Evolutionary conservation across 78 protist genomes (phyloP), one percentile per base, ranked within the genome.

Genomic region (Andalucia godoyi): DNA sequence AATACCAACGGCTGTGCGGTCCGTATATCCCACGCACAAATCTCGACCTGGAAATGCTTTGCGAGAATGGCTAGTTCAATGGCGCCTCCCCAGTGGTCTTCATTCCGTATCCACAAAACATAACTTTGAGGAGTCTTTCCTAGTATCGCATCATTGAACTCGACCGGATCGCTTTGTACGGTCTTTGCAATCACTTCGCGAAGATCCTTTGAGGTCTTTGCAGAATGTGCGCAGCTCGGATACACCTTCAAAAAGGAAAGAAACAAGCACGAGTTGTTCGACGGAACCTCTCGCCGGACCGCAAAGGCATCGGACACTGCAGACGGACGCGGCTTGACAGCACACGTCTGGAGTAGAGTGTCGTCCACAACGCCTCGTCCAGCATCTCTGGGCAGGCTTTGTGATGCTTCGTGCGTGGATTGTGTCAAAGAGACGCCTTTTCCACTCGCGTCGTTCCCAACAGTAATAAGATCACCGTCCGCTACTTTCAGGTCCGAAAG

Each of bases 81-180:
- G 34, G 69, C 76, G 8, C 76, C 76, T 4, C 76, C 76, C 76
- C 76, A 71, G 27, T 64, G 13, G 25, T 68, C 74, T 27, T 37
- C 15, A 13, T 71, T 9, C 21, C 4, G 18, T 40, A 71, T 71
- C 76, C 76, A 71, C 34, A 34, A 36, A 21, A 39, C 59, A 30
- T 71, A 71, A n/a, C 55, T 4, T 51, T 4, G 32, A 2, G 12
- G 12, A 8, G 63, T 47, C 50, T 61, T 57, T n/a, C 66, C 76
- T 21, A 71, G 47, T 23, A 58, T 4, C 46, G 10, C 65, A n/a
- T 42, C 12, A n/a, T 36, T 52, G 66, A 43, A 71, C 40, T 30
- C 4, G 25, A 27, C 40, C 7, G 3, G 3, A 29, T 71, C 23
- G 27, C 49, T 23, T n/a, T 25, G 59, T n/a, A 71, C 76, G 23